phyloP scores from a whole-genome alignment of 129 eudicot genomes.

The Flaveria linearis region DNA sequence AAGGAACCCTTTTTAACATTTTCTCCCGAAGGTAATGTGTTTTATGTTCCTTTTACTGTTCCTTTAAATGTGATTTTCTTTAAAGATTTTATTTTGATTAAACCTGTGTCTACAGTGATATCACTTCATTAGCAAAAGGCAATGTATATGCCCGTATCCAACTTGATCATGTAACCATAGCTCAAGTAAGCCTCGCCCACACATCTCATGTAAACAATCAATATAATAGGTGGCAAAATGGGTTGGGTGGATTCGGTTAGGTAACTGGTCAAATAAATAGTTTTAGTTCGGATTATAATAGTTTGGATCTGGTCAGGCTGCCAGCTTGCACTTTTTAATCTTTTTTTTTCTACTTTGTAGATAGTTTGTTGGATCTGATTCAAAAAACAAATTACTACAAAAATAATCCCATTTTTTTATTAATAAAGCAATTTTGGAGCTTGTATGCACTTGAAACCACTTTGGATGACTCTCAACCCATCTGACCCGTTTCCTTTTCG shows the following conservation, averaged over 20 bases:
- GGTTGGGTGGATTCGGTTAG: background rate
- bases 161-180: conserved; percentile 44
- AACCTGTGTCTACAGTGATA: conserved; percentile 41
- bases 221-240: background rate
- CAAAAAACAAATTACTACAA: background rate
- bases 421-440: background rate
- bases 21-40: conserved; percentile 55
- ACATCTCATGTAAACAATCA: conserved; percentile 12
- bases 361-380: conserved; percentile 2
- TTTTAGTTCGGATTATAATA: background rate
- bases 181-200: conserved; percentile 44
- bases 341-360: background rate
- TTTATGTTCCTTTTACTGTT: background rate
- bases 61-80: background rate
- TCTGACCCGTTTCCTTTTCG: background rate
- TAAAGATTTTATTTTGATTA: background rate
- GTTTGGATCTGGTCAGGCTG: background rate
- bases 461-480: conserved; percentile 1
- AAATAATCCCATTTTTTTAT: background rate
- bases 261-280: background rate
- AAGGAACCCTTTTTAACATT: conserved; percentile 46
- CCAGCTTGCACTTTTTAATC: background rate
- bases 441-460: background rate
- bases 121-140: conserved; percentile 54
- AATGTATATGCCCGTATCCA: conserved; percentile 50